Evolutionary conservation across 1,284 basidiomycete species (phyloP), one percentile per base, ranked within the genome.

Genomic region (Ganoderma lingzhi): DNA sequence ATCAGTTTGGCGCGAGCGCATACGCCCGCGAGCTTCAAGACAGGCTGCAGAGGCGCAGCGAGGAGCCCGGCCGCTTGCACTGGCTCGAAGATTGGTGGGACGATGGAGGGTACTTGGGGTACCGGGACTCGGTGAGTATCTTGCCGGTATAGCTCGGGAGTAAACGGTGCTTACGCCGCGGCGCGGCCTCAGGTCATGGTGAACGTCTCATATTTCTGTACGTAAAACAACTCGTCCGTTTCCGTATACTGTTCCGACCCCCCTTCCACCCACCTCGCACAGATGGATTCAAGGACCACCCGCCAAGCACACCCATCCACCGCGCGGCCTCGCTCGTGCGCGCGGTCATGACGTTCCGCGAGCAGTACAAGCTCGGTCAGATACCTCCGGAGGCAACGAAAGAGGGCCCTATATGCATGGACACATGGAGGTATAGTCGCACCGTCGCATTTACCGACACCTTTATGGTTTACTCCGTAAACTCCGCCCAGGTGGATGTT

Each of bases 41-140:
- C 67, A 81, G 88, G 44, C 80, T 95, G 66, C 75, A 87, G 64
- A 78, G 85, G 65, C 83, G 87, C 66, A 84, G 85, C 58, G 80
- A 82, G 41, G 84, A 85, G 69, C 85, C 77, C 5, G 72, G 62
- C 3, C 69, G 80, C 53, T 79, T 82, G 61, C 91, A 94, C 76
- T 95, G 93, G 93, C 81, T 95, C 17, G 93, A 95, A 75, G 85
- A 91, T 67, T 95, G 93, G 93, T 95, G 93, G 93, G 93, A 95
- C 76, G 88, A 93, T 75, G 78, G 79, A 32, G 91, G 80, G 1
- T 95, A 95, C 75, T 81, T 93, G 65, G 84, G 86, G 4, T 95
- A 94, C 76, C 84, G 93, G 60, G 93, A 94, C 74, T 91, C 93
- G 66, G 93, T 93, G 75, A 62, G 89, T 80, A 15, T 6, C 32